These are phyloP conservation scores for Gnomoniopsis smithogilvyi DNA, from an alignment of 2,329 filamentous ascomycete genomes.

Conservation along the genomic window DNA sequence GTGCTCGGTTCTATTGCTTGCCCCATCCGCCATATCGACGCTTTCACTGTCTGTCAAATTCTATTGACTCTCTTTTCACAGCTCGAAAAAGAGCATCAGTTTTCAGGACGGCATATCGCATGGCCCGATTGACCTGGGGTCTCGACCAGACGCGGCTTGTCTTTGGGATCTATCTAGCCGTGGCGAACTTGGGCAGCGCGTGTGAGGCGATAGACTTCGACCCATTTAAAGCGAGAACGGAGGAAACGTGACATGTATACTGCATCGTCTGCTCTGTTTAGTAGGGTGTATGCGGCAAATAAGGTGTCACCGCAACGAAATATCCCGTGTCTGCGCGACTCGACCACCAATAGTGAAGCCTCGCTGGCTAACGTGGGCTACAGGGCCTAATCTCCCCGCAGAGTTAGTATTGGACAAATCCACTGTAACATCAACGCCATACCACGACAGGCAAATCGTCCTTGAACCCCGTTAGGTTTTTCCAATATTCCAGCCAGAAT, in stretches of 20 bases:
- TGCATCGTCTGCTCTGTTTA: no score
- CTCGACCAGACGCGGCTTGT: no score
- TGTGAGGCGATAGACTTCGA: no score
- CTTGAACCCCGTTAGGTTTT: neutral
- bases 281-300: no score
- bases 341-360: neutral
- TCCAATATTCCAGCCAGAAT: no score
- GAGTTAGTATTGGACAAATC: neutral
- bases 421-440: neutral
- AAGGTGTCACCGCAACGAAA: neutral
- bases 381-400: neutral
- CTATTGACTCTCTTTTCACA: neutral
- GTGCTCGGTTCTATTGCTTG: neutral
- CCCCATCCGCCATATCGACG: neutral
- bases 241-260: neutral
- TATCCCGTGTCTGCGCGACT: neutral
- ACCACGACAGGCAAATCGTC: neutral
- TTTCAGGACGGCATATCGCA: neutral
- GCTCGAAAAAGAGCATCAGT: neutral
- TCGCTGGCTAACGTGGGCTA: neutral
- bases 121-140: no score
- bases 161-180: no score
- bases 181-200: no score
- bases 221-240: no score
- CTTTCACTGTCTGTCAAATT: neutral